Evolutionary conservation across 2,329 filamentous ascomycete genomes (phyloP), one percentile per base, ranked within the genome.

Genomic region (Paracoccidioides brasiliensis): DNA sequence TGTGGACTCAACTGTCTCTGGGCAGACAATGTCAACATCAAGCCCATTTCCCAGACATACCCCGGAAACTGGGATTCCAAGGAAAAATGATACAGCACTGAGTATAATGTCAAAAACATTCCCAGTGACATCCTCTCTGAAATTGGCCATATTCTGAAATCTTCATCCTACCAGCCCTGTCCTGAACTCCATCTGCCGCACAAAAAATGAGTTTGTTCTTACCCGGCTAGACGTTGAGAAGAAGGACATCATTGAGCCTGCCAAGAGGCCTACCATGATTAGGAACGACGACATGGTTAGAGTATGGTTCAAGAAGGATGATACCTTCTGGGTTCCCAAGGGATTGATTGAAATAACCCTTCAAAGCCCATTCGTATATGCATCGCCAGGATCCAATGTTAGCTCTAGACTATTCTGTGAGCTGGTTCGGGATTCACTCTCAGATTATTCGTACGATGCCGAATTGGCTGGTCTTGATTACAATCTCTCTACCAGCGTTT

Each of bases 251-350:
- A 77, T 82, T 33, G 81, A 87, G 62, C 86, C 90, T 1, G 76
- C 84, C 0, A 79, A 86, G 55, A 77, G 82, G 0, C 93, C 93
- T 0, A 85, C 84, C 58, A 77, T 98, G 28, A 85, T 98, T 59
- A 84, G 90, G 61, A 90, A 95, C 64, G 91, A 96, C 62, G 78
- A 84, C 5, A 75, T 83, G 38, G 83, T 88, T 0, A 83, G 90
- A 33, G 85, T 88, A 2, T 98, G 93, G 93, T 96, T 84, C 77
- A 98, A 98, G 76, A 97, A 97, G 72, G 93, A 98, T 64, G 93
- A 98, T 63, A 90, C 85, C 0, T 98, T 97, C 72, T 97, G 91
- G 90, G 93, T 97, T 8, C 93, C 93, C 8, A 95, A 95, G 69
- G 93, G 88, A 3, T 93, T 90, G 57, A 76, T 97, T 15, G 81